phyloP scores from a whole-genome alignment of 2,329 filamentous ascomycete species.

The Paracoccidioides lutzii region DNA sequence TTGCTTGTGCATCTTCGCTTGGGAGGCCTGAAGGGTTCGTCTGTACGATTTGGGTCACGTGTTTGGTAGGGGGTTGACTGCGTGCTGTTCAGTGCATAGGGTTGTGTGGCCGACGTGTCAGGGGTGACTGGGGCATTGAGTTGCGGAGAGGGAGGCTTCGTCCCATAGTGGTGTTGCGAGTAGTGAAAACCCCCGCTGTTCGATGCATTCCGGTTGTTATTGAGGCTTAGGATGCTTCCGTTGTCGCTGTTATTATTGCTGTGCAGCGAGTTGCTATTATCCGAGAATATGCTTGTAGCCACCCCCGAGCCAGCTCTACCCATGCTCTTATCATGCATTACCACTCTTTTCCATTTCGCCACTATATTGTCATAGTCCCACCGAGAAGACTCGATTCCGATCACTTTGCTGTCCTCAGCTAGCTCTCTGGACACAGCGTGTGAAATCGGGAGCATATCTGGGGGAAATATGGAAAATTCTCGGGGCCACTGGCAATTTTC shows the following conservation, averaged over 20 bases:
- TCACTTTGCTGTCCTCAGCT: conserved; percentile 20
- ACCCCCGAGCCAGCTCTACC: conserved; percentile 16
- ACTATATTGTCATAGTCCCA: conserved; percentile 39
- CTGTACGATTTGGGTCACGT: conserved; percentile 6
- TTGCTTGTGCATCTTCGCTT: conserved; percentile 9
- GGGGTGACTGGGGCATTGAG: background rate
- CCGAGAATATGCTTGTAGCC: conserved; percentile 1
- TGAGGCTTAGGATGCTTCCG: too few species aligned
- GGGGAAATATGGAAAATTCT: conserved; percentile 37
- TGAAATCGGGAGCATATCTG: conserved; percentile 31
- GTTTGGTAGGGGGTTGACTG: conserved; percentile 5
- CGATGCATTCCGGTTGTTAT: background rate
- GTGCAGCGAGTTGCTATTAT: background rate
- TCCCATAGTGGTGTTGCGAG: background rate
- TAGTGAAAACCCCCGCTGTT: background rate
- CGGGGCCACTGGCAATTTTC: conserved; percentile 37
- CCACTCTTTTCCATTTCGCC: conserved; percentile 36
- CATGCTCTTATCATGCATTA: conserved; percentile 34
- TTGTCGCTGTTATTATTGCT: background rate
- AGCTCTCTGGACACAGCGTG: conserved; percentile 27
- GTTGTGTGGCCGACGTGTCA: background rate
- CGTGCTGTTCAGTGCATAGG: background rate
- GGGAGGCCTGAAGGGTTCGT: conserved; percentile 6
- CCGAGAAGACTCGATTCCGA: conserved; percentile 23
- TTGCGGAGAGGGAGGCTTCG: background rate